Conservation (phyloP, 768 basidiomycete species). For the Pleurotus tuber-regium region DNA sequence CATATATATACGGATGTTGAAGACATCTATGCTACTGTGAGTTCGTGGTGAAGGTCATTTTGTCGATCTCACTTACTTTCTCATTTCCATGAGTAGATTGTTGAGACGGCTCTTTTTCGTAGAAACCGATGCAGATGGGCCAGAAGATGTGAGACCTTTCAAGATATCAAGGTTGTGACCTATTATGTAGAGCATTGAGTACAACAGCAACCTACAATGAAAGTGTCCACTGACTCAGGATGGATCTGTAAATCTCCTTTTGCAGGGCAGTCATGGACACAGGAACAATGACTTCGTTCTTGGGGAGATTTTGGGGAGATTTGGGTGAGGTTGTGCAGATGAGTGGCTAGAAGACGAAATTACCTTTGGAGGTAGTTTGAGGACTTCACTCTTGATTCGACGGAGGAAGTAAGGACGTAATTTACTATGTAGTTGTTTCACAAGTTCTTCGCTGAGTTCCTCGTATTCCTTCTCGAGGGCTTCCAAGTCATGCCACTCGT, state of each 20-base stretch:
- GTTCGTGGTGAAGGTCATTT: neutral
- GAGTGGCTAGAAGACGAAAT: conserved; percentile 3
- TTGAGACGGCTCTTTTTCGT: conserved; percentile 59
- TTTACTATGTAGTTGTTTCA: conserved; percentile 75
- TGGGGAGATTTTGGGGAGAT: conserved; percentile 2
- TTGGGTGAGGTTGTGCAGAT: neutral
- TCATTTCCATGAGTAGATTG: conserved; percentile 84
- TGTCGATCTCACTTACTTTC: conserved; percentile 80
- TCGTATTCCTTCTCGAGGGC: conserved; percentile 71
- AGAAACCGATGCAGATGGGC: conserved; percentile 36
- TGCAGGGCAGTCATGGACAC: conserved; percentile 86
- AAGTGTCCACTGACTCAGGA: conserved; percentile 56
- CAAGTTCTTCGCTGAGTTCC: conserved; percentile 74
- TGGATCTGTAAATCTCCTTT: conserved; percentile 83
- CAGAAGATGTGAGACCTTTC: conserved; percentile 38
- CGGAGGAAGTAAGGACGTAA: conserved; percentile 91
- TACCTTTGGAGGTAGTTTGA: conserved; percentile 91
- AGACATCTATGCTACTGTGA: conserved; percentile 53
- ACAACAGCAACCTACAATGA: conserved; percentile 13
- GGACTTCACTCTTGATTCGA: conserved; percentile 89
- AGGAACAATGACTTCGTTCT: conserved; percentile 93
- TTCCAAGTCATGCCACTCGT: conserved; percentile 74
- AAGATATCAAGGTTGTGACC: conserved; percentile 72
- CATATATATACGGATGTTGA: conserved; percentile 90
- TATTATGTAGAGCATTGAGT: conserved; percentile 24